phyloP scores from a whole-genome alignment of 202 grass and related monocot genomes.

The Zizania palustris region DNA sequence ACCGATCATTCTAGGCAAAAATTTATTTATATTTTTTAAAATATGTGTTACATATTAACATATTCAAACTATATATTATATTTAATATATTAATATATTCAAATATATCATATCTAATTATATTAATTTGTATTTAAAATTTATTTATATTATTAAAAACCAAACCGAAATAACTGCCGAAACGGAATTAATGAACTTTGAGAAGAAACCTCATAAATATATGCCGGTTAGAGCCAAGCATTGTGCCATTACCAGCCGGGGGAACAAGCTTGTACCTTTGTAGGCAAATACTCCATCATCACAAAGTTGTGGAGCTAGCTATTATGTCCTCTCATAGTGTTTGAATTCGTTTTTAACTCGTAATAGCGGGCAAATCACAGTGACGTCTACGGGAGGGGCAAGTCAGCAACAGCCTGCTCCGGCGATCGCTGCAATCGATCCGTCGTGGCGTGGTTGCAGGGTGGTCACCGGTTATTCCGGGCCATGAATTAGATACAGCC shows the following conservation, averaged over 20 bases:
- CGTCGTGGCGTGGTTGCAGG: constrained; percentile 57
- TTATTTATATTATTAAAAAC: too few species aligned
- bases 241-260: neutral
- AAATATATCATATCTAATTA: too few species aligned
- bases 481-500: constrained; percentile 35
- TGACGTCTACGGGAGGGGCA: neutral
- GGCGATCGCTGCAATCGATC: neutral
- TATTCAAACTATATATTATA: too few species aligned
- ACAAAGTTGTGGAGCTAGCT: neutral
- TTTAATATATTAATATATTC: too few species aligned
- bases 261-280: neutral
- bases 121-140: too few species aligned
- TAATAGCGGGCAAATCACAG: neutral
- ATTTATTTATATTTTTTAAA: too few species aligned
- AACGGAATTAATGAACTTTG: too few species aligned
- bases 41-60: too few species aligned
- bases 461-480: constrained; percentile 19
- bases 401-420: neutral
- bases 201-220: neutral
- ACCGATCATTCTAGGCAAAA: too few species aligned
- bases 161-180: too few species aligned
- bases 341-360: constrained; percentile 29
- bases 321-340: neutral
- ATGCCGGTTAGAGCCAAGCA: neutral
- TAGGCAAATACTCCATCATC: neutral